Evolutionary conservation across 1,284 basidiomycete genomes (phyloP).

Genomic region (Termitomyces sp.): DNA sequence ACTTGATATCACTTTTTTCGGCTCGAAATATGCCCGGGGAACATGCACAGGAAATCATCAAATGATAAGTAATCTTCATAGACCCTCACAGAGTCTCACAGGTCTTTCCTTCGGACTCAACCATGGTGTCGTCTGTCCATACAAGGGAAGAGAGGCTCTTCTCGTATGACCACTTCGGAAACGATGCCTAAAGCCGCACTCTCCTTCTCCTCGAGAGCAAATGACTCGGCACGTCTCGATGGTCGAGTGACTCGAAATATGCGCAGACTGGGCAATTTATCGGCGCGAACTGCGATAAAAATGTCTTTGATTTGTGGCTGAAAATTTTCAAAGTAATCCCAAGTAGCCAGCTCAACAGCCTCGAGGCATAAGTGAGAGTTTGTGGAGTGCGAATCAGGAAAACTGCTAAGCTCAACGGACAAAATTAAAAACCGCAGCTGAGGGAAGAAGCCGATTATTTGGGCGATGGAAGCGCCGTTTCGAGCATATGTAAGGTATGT

Average conservation of each 20-base stretch:
- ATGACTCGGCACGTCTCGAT: not conserved
- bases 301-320: not conserved
- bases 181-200: not conserved
- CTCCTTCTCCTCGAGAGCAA: not conserved
- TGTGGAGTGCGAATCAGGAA: not conserved
- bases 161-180: not conserved
- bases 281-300: not conserved
- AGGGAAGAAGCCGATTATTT: not conserved
- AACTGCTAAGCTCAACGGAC: not conserved
- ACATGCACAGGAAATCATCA: no score
- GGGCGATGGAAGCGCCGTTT: not conserved
- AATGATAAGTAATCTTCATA: no score
- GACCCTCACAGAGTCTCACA: no score
- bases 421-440: not conserved
- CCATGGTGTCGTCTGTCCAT: not conserved
- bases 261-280: not conserved
- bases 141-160: not conserved
- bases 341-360: not conserved
- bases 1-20: no score
- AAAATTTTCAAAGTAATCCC: not conserved
- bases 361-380: not conserved
- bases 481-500: not conserved
- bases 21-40: no score
- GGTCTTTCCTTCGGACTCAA: not conserved
- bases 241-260: not conserved